phyloP scores from a whole-genome alignment of 352 stramenopile genomes.

The Pythium phragmiticola region DNA sequence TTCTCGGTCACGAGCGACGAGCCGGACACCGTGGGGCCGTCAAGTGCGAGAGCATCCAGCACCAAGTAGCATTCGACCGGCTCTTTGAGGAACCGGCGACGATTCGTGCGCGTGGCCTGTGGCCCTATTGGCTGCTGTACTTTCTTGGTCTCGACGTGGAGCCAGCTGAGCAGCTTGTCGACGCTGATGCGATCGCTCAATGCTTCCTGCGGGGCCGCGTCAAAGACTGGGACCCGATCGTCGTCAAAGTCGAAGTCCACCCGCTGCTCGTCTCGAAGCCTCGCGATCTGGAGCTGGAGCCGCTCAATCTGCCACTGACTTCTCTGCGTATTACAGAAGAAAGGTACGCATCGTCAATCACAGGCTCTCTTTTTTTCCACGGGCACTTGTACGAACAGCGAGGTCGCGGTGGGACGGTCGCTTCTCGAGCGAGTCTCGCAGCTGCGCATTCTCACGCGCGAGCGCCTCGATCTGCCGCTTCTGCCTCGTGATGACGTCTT shows the following conservation, averaged over 20 bases:
- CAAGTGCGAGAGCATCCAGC: slow-evolving; percentile 20
- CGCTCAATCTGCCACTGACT: slow-evolving; percentile 25
- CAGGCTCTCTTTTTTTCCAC: background rate
- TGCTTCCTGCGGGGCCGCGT: slow-evolving; percentile 12
- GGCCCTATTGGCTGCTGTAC: background rate
- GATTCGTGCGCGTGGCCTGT: slow-evolving; percentile 10
- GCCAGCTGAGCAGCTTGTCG: slow-evolving; percentile 34
- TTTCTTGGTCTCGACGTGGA: slow-evolving; percentile 31
- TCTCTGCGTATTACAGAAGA: background rate
- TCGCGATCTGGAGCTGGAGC: slow-evolving; percentile 11
- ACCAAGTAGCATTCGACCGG: slow-evolving; percentile 30
- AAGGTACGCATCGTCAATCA: background rate
- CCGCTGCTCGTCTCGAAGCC: slow-evolving; percentile 9
- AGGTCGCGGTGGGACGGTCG: slow-evolving; percentile 24
- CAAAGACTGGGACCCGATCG: slow-evolving; percentile 10
- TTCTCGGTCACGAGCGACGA: slow-evolving; percentile 14
- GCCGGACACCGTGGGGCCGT: background rate
- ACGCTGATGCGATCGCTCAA: slow-evolving; percentile 30
- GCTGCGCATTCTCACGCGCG: slow-evolving; percentile 26
- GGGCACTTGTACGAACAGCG: slow-evolving; percentile 12
- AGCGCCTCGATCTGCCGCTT: slow-evolving; percentile 17
- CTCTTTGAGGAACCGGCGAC: slow-evolving; percentile 27
- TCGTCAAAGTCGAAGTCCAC: background rate
- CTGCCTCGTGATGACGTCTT: slow-evolving; percentile 22
- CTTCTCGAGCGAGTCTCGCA: slow-evolving; percentile 28